Evolutionary conservation across 2,329 filamentous ascomycete species (phyloP).

Genomic region (Sphaerostilbella broomeana): DNA sequence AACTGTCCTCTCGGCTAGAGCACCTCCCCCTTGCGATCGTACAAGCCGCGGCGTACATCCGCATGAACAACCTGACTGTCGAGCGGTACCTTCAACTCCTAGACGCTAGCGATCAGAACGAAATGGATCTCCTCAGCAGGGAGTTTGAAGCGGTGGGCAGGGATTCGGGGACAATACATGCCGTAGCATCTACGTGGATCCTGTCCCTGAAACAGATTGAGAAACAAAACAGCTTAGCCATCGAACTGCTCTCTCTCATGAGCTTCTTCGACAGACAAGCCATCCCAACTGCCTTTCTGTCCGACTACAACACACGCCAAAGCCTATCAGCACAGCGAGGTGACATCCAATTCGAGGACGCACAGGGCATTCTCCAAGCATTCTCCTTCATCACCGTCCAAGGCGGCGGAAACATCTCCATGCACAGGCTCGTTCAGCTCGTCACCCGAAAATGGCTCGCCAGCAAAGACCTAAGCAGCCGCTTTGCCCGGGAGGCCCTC

Average conservation of each 20-base stretch:
- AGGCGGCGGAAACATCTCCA: constrained; percentile 16
- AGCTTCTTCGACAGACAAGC: constrained; percentile 24
- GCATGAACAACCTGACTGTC: constrained; percentile 21
- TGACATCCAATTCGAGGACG: constrained; percentile 9
- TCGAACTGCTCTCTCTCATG: constrained; percentile 26
- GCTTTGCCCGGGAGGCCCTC: neutral
- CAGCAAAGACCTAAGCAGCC: neutral
- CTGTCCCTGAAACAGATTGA: constrained; percentile 27
- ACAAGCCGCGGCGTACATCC: constrained; percentile 30
- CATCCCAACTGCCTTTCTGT: constrained; percentile 23
- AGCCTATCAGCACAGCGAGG: neutral
- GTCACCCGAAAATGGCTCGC: constrained; percentile 26
- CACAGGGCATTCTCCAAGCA: constrained; percentile 22
- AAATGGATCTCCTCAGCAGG: constrained; percentile 23
- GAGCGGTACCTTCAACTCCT: constrained; percentile 24
- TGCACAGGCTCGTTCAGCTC: constrained; percentile 30
- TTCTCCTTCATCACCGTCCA: constrained; percentile 21
- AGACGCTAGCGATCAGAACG: constrained; percentile 18
- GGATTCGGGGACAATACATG: constrained; percentile 21
- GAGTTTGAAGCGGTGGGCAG: constrained; percentile 25
- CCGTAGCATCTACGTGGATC: constrained; percentile 27
- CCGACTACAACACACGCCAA: neutral
- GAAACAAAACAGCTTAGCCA: constrained; percentile 19
- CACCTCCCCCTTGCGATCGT: constrained; percentile 28
- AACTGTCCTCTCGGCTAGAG: constrained; percentile 23